These are phyloP conservation scores for Phytophthora idaei DNA, from an alignment of 352 stramenopile genomes.

Conservation along the genomic window DNA sequence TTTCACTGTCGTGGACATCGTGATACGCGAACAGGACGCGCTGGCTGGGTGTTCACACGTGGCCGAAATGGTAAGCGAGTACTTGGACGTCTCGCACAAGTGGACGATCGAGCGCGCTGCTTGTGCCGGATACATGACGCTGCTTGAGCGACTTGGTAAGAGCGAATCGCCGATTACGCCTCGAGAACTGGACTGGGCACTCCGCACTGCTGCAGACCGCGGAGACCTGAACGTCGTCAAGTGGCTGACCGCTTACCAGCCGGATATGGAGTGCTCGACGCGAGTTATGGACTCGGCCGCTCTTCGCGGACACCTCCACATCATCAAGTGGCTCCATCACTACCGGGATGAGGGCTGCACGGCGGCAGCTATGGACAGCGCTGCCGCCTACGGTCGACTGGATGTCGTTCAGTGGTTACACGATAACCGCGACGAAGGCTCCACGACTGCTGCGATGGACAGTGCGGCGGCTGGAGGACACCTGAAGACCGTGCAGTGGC, in stretches of 20 bases:
- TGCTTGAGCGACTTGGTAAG: constrained; percentile 55
- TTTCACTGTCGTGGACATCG: constrained; percentile 46
- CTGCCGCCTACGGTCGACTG: constrained; percentile 71
- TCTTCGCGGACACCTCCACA: constrained; percentile 63
- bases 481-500: constrained; percentile 71
- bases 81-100: constrained; percentile 59
- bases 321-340: constrained; percentile 77
- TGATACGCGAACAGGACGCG: constrained; percentile 51
- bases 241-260: constrained; percentile 68
- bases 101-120: constrained; percentile 69
- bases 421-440: constrained; percentile 63
- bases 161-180: constrained; percentile 44
- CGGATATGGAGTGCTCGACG: constrained; percentile 56
- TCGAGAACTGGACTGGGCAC: constrained; percentile 68
- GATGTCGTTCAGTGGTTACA: constrained; percentile 79
- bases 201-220: constrained; percentile 72
- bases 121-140: constrained; percentile 53
- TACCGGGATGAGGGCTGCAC: constrained; percentile 75
- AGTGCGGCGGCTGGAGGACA: constrained; percentile 70
- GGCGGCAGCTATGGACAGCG: constrained; percentile 79
- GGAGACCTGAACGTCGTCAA: constrained; percentile 63
- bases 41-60: constrained; percentile 57
- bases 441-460: constrained; percentile 76
- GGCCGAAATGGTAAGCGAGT: constrained; percentile 48
- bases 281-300: constrained; percentile 86